phyloP scores from a whole-genome alignment of 2,329 filamentous ascomycete genomes.

The Gnomoniopsis sp. region DNA sequence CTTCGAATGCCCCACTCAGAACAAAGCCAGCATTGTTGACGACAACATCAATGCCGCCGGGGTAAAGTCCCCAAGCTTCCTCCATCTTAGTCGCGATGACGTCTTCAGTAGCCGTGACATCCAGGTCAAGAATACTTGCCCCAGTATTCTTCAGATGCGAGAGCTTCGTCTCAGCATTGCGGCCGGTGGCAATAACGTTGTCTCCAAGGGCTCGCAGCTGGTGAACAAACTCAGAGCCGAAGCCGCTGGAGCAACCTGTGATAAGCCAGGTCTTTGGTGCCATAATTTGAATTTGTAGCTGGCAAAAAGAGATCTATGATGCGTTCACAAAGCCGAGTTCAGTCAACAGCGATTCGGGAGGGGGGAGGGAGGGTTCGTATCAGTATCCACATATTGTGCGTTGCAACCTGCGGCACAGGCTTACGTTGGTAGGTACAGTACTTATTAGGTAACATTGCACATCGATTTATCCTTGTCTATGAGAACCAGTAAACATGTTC shows the following conservation, averaged over 20 bases:
- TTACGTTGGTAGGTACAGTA: no score
- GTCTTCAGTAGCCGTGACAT: conserved; percentile 22
- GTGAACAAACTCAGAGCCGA: conserved; percentile 35
- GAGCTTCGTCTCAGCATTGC: conserved; percentile 31
- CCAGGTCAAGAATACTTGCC: conserved; percentile 27
- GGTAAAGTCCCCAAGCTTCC: conserved; percentile 20
- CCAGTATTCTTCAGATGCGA: conserved; percentile 33
- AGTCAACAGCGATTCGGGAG: no score
- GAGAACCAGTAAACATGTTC: no score
- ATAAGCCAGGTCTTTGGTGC: conserved; percentile 33
- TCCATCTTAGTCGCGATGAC: conserved; percentile 20
- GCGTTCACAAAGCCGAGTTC: no score
- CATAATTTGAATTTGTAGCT: background rate
- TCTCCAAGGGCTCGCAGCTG: conserved; percentile 35
- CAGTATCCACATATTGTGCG: no score
- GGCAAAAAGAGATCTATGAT: no score
- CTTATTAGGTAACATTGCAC: no score
- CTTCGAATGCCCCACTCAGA: conserved; percentile 26
- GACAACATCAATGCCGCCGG: conserved; percentile 13
- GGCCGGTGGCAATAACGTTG: conserved; percentile 30
- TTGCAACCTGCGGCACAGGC: no score
- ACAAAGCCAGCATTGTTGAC: conserved; percentile 24
- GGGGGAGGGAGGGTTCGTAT: no score
- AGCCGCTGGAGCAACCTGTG: conserved; percentile 41
- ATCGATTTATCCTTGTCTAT: no score